Percentiles rank a stretch among this genome's conserved stretches.
These are phyloP conservation scores for Smithsoniella earleae DNA, from an alignment of 163 green algal genomes.

Conservation along the genomic window DNA sequence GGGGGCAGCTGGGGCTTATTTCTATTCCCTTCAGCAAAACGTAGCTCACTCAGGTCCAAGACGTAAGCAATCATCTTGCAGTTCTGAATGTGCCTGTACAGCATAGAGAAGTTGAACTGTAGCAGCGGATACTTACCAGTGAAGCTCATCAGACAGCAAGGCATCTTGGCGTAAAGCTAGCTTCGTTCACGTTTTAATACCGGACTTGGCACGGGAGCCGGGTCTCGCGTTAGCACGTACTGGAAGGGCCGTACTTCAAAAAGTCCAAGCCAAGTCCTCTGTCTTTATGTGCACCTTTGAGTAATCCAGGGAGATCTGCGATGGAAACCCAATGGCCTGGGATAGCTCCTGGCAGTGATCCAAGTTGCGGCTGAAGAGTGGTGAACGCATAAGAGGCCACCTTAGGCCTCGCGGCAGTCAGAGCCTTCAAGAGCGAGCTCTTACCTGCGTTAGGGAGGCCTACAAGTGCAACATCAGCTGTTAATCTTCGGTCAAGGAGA, in stretches of 20 bases:
- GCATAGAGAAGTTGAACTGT: too few species aligned
- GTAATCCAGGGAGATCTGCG: constrained; percentile 10
- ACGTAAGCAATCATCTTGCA: neutral
- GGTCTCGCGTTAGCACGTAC: too few species aligned
- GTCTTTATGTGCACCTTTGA: constrained; percentile 1
- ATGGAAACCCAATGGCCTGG: neutral
- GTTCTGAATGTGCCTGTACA: constrained; percentile 3
- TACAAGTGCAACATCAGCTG: constrained; percentile 75
- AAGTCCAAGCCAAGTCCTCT: constrained; percentile 12
- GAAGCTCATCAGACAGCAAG: too few species aligned
- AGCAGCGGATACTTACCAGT: too few species aligned
- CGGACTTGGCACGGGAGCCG: too few species aligned
- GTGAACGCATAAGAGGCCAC: constrained; percentile 80
- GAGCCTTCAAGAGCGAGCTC: constrained; percentile 59
- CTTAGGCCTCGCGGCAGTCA: constrained; percentile 55
- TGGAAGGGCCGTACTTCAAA: constrained; percentile 3
- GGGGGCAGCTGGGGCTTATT: too few species aligned
- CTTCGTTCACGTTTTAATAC: too few species aligned
- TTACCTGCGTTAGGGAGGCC: constrained; percentile 88
- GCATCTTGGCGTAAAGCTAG: too few species aligned
- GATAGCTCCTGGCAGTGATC: constrained; percentile 38
- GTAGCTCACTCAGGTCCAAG: neutral
- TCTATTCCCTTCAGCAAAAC: too few species aligned
- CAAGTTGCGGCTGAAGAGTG: constrained; percentile 76
- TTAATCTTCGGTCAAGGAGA: constrained; percentile 54